These are phyloP conservation scores for Ascochyta fabae DNA, from an alignment of 2,329 filamentous ascomycete genomes.

Conservation along the genomic window DNA sequence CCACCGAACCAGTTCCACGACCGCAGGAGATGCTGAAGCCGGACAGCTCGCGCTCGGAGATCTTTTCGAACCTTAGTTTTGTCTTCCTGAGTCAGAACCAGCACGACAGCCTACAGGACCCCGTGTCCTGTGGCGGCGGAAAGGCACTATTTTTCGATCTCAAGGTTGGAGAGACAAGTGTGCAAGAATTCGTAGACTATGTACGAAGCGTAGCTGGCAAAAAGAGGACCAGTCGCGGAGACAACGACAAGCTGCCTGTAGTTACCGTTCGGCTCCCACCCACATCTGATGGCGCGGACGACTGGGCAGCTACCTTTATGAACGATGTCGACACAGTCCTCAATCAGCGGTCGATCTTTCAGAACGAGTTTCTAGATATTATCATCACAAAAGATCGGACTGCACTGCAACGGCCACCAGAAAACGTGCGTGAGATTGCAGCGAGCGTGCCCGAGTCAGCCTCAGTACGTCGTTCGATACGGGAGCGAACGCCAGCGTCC, in stretches of 20 bases:
- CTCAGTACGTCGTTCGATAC: constrained; percentile 21
- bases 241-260: constrained; percentile 71
- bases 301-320: constrained; percentile 75
- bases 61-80: constrained; percentile 90
- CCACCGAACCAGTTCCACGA: constrained; percentile 75
- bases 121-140: constrained; percentile 79
- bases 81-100: constrained; percentile 81
- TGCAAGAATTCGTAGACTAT: constrained; percentile 78
- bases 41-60: constrained; percentile 66
- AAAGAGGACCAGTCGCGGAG: constrained; percentile 71
- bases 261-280: constrained; percentile 76
- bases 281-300: constrained; percentile 51
- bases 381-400: constrained; percentile 82
- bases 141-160: constrained; percentile 77
- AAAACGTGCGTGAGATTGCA: constrained; percentile 41
- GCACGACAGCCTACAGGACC: constrained; percentile 74
- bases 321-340: constrained; percentile 72
- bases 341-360: constrained; percentile 82
- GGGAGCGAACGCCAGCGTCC: constrained; percentile 23
- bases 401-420: constrained; percentile 71
- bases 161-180: constrained; percentile 66
- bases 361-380: constrained; percentile 89
- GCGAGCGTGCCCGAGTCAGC: constrained; percentile 27
- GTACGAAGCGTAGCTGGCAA: constrained; percentile 77
- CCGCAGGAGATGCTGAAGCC: constrained; percentile 75